Conservation (phyloP, 2,329 filamentous ascomycete species). For the Trichoderma koningii region DNA sequence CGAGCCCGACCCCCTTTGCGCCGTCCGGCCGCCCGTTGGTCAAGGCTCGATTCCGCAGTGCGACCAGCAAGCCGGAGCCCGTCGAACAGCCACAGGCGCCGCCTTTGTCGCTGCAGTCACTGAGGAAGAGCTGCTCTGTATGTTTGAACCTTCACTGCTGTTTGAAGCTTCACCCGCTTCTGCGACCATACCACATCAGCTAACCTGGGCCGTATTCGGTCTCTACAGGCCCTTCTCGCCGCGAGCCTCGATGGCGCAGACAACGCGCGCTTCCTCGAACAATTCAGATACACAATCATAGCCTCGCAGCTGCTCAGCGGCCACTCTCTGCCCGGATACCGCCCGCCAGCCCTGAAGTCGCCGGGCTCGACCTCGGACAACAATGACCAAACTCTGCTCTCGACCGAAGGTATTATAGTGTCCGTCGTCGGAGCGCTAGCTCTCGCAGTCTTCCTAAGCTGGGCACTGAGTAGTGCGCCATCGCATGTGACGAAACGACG, state of each 20-base stretch:
- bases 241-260: constrained; percentile 74
- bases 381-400: constrained; percentile 39
- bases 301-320: constrained; percentile 85
- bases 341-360: constrained; percentile 33
- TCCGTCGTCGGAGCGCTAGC: constrained; percentile 55
- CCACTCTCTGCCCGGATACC: constrained; percentile 54
- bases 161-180: background rate
- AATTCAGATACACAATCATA: constrained; percentile 90
- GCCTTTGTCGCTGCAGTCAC: constrained; percentile 45
- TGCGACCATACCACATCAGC: background rate
- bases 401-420: constrained; percentile 54
- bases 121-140: constrained; percentile 57
- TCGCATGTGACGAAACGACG: constrained; percentile 59
- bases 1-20: constrained; percentile 56
- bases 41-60: constrained; percentile 54
- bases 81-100: background rate
- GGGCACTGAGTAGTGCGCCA: constrained; percentile 59
- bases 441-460: constrained; percentile 72
- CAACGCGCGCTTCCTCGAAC: constrained; percentile 83
- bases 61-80: constrained; percentile 35
- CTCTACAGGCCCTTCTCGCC: constrained; percentile 64
- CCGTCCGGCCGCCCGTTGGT: constrained; percentile 58
- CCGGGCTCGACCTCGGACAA: constrained; percentile 25
- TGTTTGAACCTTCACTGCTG: constrained; percentile 33
- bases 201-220: background rate